Evolutionary conservation across 225 moss, liverwort and hornwort species (phyloP).

Genomic region (Anthoceros angustus): DNA sequence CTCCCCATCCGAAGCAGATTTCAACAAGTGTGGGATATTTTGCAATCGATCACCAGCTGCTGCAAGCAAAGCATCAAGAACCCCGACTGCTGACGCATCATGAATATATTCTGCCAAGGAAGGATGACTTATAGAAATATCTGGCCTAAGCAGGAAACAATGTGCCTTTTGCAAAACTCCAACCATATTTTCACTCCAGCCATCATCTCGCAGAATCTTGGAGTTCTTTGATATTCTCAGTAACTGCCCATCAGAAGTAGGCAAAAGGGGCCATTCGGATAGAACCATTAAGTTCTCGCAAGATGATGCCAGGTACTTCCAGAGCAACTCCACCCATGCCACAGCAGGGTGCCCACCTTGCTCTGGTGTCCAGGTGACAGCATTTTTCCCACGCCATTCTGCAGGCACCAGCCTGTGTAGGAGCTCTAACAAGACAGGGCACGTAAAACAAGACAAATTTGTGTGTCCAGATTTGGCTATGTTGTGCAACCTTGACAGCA

Average conservation of each 20-base stretch:
- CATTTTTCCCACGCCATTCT: slow-evolving; percentile 56
- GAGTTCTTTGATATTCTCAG: slow-evolving; percentile 40
- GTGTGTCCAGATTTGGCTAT: slow-evolving; percentile 47
- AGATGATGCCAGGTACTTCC: slow-evolving; percentile 45
- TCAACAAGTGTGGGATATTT: slow-evolving; percentile 27
- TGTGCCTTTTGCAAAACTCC: slow-evolving; percentile 49
- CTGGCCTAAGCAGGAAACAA: slow-evolving; percentile 48
- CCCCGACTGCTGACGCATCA: slow-evolving; percentile 49
- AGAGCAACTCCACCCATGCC: slow-evolving; percentile 60
- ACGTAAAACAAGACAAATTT: slow-evolving; percentile 44
- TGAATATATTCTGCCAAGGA: slow-evolving; percentile 48
- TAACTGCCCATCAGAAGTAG: slow-evolving; percentile 60
- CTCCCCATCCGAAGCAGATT: slow-evolving; percentile 58
- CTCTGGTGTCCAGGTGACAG: slow-evolving; percentile 52
- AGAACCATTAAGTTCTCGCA: slow-evolving; percentile 41
- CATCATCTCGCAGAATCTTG: slow-evolving; percentile 43
- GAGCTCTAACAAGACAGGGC: slow-evolving; percentile 50
- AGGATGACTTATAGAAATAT: slow-evolving; percentile 44
- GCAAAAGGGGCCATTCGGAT: slow-evolving; percentile 67
- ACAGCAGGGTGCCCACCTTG: slow-evolving; percentile 38
- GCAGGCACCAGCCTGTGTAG: slow-evolving; percentile 46
- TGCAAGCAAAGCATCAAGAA: slow-evolving; percentile 45
- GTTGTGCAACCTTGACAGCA: slow-evolving; percentile 32
- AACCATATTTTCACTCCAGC: slow-evolving; percentile 82
- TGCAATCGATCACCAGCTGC: slow-evolving; percentile 41